Conservation (phyloP, 768 basidiomycete species). For the Lactarius trivialis region DNA sequence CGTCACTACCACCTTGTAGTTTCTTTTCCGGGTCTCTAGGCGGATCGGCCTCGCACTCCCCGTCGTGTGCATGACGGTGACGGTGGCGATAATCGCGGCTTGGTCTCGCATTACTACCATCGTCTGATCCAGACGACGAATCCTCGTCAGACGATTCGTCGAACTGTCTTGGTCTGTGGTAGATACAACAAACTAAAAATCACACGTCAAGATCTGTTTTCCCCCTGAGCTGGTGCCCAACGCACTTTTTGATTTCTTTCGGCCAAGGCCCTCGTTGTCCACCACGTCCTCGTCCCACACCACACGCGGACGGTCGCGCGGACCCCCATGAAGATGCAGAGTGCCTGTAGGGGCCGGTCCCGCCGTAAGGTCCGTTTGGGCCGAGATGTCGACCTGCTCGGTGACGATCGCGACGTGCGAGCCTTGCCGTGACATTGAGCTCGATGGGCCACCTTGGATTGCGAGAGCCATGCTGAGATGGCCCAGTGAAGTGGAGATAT, state of each 20-base stretch:
- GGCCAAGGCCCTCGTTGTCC: slow-evolving; percentile 85
- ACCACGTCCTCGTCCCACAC: slow-evolving; percentile 57
- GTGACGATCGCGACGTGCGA: slow-evolving; percentile 1
- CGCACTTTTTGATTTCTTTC: slow-evolving; percentile 73
- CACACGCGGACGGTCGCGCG: slow-evolving; percentile 41
- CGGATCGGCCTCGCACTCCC: background rate
- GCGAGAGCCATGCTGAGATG: background rate
- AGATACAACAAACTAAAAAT: slow-evolving; percentile 84
- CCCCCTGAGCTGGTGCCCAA: background rate
- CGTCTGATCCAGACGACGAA: slow-evolving; percentile 35
- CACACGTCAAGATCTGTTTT: background rate
- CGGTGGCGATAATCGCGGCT: background rate
- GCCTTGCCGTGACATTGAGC: slow-evolving; percentile 9
- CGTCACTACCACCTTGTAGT: background rate
- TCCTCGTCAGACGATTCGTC: slow-evolving; percentile 77
- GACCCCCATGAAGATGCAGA: slow-evolving; percentile 11
- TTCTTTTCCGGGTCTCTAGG: background rate
- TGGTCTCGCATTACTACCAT: slow-evolving; percentile 9
- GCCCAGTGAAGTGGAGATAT: background rate
- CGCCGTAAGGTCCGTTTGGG: background rate
- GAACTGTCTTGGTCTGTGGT: slow-evolving; percentile 73
- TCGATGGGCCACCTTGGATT: slow-evolving; percentile 1
- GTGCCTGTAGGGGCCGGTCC: background rate
- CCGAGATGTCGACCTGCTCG: slow-evolving; percentile 4
- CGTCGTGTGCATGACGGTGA: slow-evolving; percentile 2